phyloP scores from a whole-genome alignment of 1,139 yeast genomes.

The Yamadazyma pseudoaaseri region DNA sequence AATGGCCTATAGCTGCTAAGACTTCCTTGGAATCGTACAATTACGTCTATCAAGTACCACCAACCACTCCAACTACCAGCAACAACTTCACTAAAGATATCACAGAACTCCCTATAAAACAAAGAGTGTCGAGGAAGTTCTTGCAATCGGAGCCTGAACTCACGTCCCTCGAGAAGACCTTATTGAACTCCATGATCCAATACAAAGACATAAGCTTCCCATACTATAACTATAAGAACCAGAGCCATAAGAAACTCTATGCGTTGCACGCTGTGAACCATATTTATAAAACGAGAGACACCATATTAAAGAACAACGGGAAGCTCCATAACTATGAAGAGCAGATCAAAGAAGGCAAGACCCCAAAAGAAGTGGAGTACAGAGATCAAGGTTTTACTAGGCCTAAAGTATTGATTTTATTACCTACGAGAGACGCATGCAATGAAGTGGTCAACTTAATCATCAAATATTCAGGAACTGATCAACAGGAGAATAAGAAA shows the following conservation, averaged over 20 bases:
- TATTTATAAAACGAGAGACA: conserved; percentile 80
- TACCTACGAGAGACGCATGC: conserved; percentile 85
- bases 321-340: conserved; percentile 49
- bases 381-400: conserved; percentile 96
- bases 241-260: conserved; percentile 62
- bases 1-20: conserved; percentile 28
- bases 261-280: conserved; percentile 78
- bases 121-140: conserved; percentile 30
- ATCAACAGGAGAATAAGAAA: conserved; percentile 77
- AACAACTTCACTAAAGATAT: conserved; percentile 9
- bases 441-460: conserved; percentile 66
- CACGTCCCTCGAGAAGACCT: conserved; percentile 22
- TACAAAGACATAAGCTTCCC: conserved; percentile 76
- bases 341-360: conserved; percentile 38
- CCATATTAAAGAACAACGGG: conserved; percentile 70
- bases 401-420: conserved; percentile 78
- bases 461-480: conserved; percentile 61
- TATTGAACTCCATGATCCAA: conserved; percentile 61
- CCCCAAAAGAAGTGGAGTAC: conserved; percentile 53
- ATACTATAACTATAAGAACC: conserved; percentile 37
- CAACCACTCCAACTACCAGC: conserved; percentile 19
- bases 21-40: conserved; percentile 20
- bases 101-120: conserved; percentile 23
- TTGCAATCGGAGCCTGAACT: conserved; percentile 16
- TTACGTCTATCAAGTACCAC: conserved; percentile 28